These are phyloP conservation scores for Pythium scleroteichum DNA, from an alignment of 352 stramenopile genomes.

Conservation along the genomic window DNA sequence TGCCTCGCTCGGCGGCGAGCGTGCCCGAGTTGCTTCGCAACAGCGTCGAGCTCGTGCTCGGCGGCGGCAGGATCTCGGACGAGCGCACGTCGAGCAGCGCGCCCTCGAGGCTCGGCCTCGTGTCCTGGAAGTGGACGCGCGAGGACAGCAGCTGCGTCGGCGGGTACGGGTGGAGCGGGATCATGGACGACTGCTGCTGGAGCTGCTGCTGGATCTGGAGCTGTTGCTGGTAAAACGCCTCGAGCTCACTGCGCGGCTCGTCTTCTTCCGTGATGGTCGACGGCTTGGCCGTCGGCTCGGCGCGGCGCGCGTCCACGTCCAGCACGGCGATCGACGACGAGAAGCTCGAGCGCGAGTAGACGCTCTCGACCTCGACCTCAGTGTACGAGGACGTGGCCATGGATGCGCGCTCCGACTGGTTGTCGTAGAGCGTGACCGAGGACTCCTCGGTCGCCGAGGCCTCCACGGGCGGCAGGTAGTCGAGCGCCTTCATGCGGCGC, in stretches of 20 bases:
- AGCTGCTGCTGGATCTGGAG: slow-evolving; percentile 8
- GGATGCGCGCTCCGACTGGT: slow-evolving; percentile 9
- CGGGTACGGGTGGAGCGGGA: slow-evolving; percentile 1
- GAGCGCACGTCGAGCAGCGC: slow-evolving; percentile 2
- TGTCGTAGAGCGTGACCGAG: not conserved
- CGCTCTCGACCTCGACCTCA: slow-evolving; percentile 21
- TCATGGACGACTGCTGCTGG: slow-evolving; percentile 3
- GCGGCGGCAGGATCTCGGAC: slow-evolving; percentile 16
- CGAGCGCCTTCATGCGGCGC: slow-evolving; percentile 24
- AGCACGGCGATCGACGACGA: slow-evolving; percentile 61
- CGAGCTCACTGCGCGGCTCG: slow-evolving; percentile 9
- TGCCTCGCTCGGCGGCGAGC: not conserved
- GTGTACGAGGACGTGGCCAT: slow-evolving; percentile 23
- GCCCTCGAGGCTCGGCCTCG: not conserved
- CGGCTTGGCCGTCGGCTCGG: slow-evolving; percentile 32
- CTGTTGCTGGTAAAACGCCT: slow-evolving; percentile 19
- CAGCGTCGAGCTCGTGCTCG: not conserved
- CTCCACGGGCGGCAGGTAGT: slow-evolving; percentile 18
- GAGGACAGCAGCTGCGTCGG: slow-evolving; percentile 10
- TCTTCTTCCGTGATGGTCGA: slow-evolving; percentile 21
- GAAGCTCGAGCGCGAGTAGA: slow-evolving; percentile 38
- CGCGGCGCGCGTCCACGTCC: slow-evolving; percentile 34
- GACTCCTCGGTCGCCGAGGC: not conserved
- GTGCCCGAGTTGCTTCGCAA: not conserved
- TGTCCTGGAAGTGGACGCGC: slow-evolving; percentile 18